A percentile compares a stretch with the other conserved stretches of the same genome.
These are phyloP conservation scores for Penicillium turbatum DNA, from an alignment of 495 filamentous ascomycete species.

Conservation along the genomic window DNA sequence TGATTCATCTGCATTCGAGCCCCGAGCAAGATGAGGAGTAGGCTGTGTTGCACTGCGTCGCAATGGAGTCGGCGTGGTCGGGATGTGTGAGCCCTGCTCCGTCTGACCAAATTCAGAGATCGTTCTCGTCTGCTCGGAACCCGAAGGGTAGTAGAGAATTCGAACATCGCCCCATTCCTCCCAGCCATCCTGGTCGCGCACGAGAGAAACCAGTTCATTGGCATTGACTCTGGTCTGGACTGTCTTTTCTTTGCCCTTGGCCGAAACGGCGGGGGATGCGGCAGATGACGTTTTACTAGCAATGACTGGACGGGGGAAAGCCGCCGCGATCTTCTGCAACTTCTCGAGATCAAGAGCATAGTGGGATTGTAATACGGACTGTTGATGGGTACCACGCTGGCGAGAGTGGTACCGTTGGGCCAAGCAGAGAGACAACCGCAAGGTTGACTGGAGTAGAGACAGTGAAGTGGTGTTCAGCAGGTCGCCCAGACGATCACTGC, in stretches of 20 bases:
- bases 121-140: slow-evolving; percentile 29
- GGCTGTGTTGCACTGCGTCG: slow-evolving; percentile 50
- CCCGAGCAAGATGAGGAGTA: slow-evolving; percentile 48
- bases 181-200: slow-evolving; percentile 52
- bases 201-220: slow-evolving; percentile 71
- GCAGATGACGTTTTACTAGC: slow-evolving; percentile 36
- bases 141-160: slow-evolving; percentile 59
- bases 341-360: slow-evolving; percentile 94
- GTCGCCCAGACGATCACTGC: slow-evolving; percentile 80
- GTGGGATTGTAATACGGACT: slow-evolving; percentile 71
- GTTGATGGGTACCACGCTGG: slow-evolving; percentile 66
- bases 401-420: slow-evolving; percentile 90
- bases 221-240: slow-evolving; percentile 51
- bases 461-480: slow-evolving; percentile 83
- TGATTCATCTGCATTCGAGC: slow-evolving; percentile 52
- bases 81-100: slow-evolving; percentile 28
- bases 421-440: slow-evolving; percentile 74
- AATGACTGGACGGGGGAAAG: slow-evolving; percentile 67
- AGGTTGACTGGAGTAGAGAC: slow-evolving; percentile 65
- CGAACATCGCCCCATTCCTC: slow-evolving; percentile 66
- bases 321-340: slow-evolving; percentile 73
- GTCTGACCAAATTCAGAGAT: slow-evolving; percentile 26
- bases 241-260: slow-evolving; percentile 72
- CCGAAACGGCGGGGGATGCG: slow-evolving; percentile 44
- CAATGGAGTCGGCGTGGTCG: slow-evolving; percentile 50